Evolutionary conservation across 1,139 yeast species (phyloP), one percentile per base, ranked within the genome.

Genomic region (Protomyces pachydermus): DNA sequence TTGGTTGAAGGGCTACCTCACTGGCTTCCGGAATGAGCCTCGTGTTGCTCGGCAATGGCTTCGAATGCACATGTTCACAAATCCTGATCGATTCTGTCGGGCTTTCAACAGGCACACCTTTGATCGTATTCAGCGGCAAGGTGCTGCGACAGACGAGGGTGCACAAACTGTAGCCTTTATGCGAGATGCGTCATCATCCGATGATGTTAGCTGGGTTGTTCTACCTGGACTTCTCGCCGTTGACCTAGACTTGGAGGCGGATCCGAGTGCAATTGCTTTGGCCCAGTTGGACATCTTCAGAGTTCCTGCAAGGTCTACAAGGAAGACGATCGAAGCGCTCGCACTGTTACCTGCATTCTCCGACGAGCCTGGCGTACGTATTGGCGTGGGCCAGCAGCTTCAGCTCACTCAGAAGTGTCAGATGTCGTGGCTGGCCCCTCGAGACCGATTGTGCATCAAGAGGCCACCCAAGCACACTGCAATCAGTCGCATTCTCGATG

Each of bases 1-100:
- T 23, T 52, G 37, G 34, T 39, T 52, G 42, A 52, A 52, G 42
- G 55, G 55, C 25, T 52, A 34, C 25, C 16, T 52, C n/a, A 34
- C 55, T 6, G 55, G 55, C 18, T 52, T 52, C 23, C 39, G 55
- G 10, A 14, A 28, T 12, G 25, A 20, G 9, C 20, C 20, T 8
- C 28, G 42, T 14, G 55, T 52, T 3, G 42, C 34, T 3, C 38
- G 28, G 16, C 55, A 28, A 20, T 32, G 42, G 55, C 34, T 20
- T 6, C 25, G 9, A 28, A 32, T 52, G 55, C 25, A 34, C 5
- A 34, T 52, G 42, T 52, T n/a, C 12, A 16, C 14, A 25, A 10
- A n/a, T 12, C 42, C 55, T 14, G 20, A 20, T 14, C 42, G 25
- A 12, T 52, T 52, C 23, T 14, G 16, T 23, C 10, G n/a, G 16